A percentile compares a stretch with the other conserved stretches of the same genome.
Conservation (phyloP, 2,329 filamentous ascomycete genomes). For the Albifimbria verrucaria region DNA sequence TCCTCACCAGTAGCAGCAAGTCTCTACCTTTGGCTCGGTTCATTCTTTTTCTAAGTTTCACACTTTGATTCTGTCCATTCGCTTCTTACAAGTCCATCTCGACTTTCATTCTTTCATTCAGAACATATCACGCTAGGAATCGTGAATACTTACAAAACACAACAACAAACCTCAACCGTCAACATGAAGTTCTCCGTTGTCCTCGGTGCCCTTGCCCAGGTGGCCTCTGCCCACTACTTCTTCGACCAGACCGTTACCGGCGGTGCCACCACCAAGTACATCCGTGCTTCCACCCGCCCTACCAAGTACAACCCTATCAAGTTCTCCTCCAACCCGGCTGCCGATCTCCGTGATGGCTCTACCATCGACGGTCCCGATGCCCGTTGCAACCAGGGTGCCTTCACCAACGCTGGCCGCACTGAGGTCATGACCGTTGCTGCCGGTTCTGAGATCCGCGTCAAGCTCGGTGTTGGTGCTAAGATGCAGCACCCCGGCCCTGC, state of each 20-base stretch:
- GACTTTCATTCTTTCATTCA: conserved; percentile 3
- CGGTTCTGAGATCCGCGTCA: conserved; percentile 17
- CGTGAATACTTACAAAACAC: not conserved
- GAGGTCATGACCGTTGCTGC: conserved; percentile 20
- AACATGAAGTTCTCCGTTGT: conserved; percentile 17
- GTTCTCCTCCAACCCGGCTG: conserved; percentile 20
- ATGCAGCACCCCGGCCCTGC: conserved; percentile 19
- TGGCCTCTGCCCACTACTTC: conserved; percentile 25
- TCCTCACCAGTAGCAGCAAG: not conserved
- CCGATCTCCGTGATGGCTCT: conserved; percentile 18
- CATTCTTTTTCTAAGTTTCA: not conserved
- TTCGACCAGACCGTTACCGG: conserved; percentile 21
- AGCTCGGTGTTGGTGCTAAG: conserved; percentile 13
- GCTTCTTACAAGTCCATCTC: not conserved
- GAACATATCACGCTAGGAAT: not conserved
- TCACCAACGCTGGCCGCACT: conserved; percentile 14
- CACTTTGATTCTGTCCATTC: not conserved
- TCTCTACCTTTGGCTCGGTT: conserved; percentile 2
- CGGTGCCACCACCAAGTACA: conserved; percentile 17
- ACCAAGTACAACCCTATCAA: conserved; percentile 24
- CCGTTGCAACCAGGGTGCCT: conserved; percentile 26
- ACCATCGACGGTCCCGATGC: conserved; percentile 18
- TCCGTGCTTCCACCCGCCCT: conserved; percentile 20
- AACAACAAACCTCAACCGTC: not conserved
- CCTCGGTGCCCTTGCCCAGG: conserved; percentile 14